Evolutionary conservation across 805 yeast genomes (phyloP).

Genomic region (Starmerella khaoyaiensis): DNA sequence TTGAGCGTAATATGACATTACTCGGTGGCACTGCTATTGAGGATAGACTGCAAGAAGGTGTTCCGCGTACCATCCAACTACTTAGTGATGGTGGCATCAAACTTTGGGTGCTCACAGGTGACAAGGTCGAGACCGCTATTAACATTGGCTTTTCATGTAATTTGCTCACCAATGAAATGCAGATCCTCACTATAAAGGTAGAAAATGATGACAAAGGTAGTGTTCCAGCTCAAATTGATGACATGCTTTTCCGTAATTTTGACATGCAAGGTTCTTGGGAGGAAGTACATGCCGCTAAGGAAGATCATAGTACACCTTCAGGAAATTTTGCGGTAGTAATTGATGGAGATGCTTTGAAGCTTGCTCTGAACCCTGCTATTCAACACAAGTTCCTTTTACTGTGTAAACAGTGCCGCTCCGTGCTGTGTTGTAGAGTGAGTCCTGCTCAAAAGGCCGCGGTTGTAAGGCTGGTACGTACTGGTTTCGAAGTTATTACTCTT

Average conservation of each 20-base stretch:
- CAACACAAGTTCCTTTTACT: conserved; percentile 49
- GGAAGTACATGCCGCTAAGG: conserved; percentile 40
- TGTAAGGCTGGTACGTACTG: conserved; percentile 52
- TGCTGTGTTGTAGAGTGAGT: conserved; percentile 72
- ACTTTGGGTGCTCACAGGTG: conserved; percentile 78
- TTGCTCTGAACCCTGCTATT: conserved; percentile 36
- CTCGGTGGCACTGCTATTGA: conserved; percentile 79
- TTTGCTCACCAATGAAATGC: conserved; percentile 57
- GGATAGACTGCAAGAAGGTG: conserved; percentile 69
- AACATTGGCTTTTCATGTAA: conserved; percentile 78
- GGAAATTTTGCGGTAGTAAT: conserved; percentile 50
- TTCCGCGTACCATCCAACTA: conserved; percentile 58
- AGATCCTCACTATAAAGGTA: conserved; percentile 42
- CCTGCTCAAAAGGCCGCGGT: conserved; percentile 76
- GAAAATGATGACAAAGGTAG: conserved; percentile 25
- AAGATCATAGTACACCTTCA: conserved; percentile 53
- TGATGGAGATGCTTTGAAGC: conserved; percentile 57
- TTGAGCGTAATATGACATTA: conserved; percentile 46
- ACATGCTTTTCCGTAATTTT: conserved; percentile 41
- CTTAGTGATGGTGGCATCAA: conserved; percentile 65
- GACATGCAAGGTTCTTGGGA: conserved; percentile 35
- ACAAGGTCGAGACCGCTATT: conserved; percentile 77
- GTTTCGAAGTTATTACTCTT: conserved; percentile 60
- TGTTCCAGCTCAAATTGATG: conserved; percentile 31
- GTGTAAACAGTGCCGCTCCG: conserved; percentile 67